Evolutionary conservation across 257 asterid species (phyloP).

Genomic region (Craterostigma plantagineum): DNA sequence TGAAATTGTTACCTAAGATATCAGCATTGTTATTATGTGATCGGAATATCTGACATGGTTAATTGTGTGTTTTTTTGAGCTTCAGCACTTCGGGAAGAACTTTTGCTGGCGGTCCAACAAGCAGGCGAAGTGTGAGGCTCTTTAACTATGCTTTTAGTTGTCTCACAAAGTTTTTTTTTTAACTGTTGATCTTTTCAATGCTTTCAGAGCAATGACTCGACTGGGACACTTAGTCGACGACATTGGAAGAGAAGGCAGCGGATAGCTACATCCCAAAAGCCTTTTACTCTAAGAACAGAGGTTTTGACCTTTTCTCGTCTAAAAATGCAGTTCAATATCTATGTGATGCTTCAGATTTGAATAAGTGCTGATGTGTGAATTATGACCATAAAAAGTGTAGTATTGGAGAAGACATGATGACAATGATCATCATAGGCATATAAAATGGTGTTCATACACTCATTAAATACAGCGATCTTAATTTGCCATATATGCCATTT

Average conservation of each 20-base stretch:
- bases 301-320: no score
- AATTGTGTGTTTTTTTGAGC: constrained; percentile 8
- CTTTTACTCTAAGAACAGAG: constrained; percentile 78
- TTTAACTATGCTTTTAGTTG: constrained; percentile 2
- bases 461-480: no score
- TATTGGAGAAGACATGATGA: no score
- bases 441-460: no score
- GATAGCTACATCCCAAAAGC: constrained; percentile 46
- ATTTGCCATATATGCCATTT: background rate
- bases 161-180: constrained; percentile 5
- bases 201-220: constrained; percentile 52
- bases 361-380: background rate
- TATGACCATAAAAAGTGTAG: no score
- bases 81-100: constrained; percentile 33
- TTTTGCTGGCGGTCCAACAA: constrained; percentile 31
- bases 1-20: background rate
- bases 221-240: constrained; percentile 26
- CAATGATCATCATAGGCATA: no score
- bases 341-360: background rate
- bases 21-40: constrained; percentile 8
- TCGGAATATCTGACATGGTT: background rate
- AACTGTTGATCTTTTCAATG: constrained; percentile 8
- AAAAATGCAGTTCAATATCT: background rate
- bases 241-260: constrained; percentile 36
- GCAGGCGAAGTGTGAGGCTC: constrained; percentile 52